Conservation (phyloP, 139 green algal genomes). For the Chlorella sp. region DNA sequence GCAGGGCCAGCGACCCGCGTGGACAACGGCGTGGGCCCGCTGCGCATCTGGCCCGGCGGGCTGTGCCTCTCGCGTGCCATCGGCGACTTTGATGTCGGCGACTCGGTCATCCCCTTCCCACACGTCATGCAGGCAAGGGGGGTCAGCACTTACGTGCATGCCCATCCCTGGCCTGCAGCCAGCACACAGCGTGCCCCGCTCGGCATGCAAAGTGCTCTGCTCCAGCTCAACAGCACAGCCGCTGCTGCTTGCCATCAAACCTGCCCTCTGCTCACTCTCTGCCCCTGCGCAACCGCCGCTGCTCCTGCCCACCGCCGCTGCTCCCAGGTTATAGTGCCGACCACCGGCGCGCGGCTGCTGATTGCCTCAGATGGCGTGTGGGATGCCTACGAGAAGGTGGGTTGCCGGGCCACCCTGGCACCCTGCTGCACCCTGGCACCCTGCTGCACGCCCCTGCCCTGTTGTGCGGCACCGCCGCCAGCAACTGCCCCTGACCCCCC, state of each 20-base stretch:
- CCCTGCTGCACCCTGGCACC: too few species aligned
- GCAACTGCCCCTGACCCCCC: neutral
- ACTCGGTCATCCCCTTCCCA: conserved; percentile 78
- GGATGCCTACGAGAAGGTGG: conserved; percentile 80
- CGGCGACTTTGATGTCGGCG: conserved; percentile 89
- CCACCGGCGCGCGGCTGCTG: conserved; percentile 70
- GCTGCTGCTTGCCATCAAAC: neutral
- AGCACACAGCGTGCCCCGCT: too few species aligned
- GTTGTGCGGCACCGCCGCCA: neutral
- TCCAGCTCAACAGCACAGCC: too few species aligned
- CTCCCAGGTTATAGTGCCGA: conserved; percentile 66
- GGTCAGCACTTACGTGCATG: neutral
- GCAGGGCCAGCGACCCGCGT: conserved; percentile 33
- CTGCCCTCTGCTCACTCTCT: neutral
- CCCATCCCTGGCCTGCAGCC: neutral
- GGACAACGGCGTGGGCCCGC: conserved; percentile 76
- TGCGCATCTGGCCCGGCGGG: conserved; percentile 92
- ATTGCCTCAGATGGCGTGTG: conserved; percentile 90
- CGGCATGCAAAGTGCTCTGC: too few species aligned
- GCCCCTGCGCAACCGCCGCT: neutral
- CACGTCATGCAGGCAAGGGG: conserved; percentile 83
- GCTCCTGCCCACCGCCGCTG: too few species aligned
- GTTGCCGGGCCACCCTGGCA: conserved; percentile 24
- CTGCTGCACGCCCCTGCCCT: too few species aligned
- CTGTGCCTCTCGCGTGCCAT: conserved; percentile 86